Evolutionary conservation across 2,329 filamentous ascomycete genomes (phyloP).

Genomic region (Aureobasidium zeae): DNA sequence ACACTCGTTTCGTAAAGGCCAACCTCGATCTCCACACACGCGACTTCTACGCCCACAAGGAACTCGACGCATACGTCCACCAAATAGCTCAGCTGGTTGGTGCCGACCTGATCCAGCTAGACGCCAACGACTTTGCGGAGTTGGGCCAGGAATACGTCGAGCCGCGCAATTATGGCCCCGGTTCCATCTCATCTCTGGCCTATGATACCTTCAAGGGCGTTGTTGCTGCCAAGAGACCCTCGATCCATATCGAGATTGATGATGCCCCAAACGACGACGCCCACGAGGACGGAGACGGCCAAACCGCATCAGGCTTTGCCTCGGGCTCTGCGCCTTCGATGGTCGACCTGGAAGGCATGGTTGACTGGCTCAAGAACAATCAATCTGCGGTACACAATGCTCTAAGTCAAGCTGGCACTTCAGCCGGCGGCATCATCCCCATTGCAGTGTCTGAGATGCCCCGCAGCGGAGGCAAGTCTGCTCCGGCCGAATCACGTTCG

Average conservation of each 20-base stretch:
- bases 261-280: conserved; percentile 1
- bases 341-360: background rate
- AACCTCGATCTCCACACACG: conserved; percentile 53
- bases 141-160: conserved; percentile 62
- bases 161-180: conserved; percentile 41
- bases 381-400: background rate
- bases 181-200: conserved; percentile 36
- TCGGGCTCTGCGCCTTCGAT: background rate
- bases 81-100: conserved; percentile 51
- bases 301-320: conserved; percentile 1
- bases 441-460: background rate
- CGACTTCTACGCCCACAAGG: conserved; percentile 41
- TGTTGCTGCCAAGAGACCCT: background rate
- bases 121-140: conserved; percentile 60
- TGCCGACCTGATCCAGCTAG: conserved; percentile 59
- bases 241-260: conserved; percentile 1
- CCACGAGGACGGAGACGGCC: conserved; percentile 2
- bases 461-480: background rate
- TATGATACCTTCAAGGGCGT: conserved; percentile 45
- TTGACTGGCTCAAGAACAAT: background rate
- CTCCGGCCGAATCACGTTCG: background rate
- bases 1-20: conserved; percentile 35
- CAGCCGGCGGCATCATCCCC: background rate
- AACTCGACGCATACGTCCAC: conserved; percentile 52
- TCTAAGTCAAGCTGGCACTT: background rate